phyloP scores from a whole-genome alignment of 306 rosid species.

The Trifolium repens region DNA sequence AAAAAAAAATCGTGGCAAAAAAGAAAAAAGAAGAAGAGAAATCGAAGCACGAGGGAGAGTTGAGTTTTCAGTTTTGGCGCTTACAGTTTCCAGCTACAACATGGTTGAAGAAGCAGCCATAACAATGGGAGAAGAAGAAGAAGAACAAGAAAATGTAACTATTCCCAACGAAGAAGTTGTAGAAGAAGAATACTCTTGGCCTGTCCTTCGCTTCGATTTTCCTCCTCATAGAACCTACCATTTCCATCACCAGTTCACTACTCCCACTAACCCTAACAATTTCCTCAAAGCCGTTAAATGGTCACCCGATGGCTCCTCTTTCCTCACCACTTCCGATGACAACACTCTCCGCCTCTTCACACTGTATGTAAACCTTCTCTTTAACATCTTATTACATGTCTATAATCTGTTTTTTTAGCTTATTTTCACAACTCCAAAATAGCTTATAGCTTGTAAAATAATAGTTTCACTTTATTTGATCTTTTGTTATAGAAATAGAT shows the following conservation, averaged over 20 bases:
- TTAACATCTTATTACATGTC: too few relatives aligned
- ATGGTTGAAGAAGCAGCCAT: neutral
- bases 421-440: too few relatives aligned
- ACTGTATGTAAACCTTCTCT: slow-evolving; percentile 46
- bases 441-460: too few relatives aligned
- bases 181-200: slow-evolving; percentile 52
- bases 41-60: neutral
- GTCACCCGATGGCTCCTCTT: slow-evolving; percentile 94
- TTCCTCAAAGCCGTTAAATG: slow-evolving; percentile 88
- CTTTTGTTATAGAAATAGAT: too few relatives aligned
- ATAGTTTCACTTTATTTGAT: too few relatives aligned
- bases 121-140: slow-evolving; percentile 57
- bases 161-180: slow-evolving; percentile 6
- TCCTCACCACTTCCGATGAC: slow-evolving; percentile 84
- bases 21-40: neutral
- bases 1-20: neutral
- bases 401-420: too few relatives aligned
- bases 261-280: slow-evolving; percentile 77
- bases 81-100: slow-evolving; percentile 7
- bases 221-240: slow-evolving; percentile 73
- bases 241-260: slow-evolving; percentile 73
- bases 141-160: slow-evolving; percentile 33
- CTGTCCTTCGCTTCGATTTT: slow-evolving; percentile 63
- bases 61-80: slow-evolving; percentile 12
- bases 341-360: slow-evolving; percentile 73